These are phyloP conservation scores for Trichoderma lentiforme DNA, from an alignment of 2,329 filamentous ascomycete species.

Conservation along the genomic window DNA sequence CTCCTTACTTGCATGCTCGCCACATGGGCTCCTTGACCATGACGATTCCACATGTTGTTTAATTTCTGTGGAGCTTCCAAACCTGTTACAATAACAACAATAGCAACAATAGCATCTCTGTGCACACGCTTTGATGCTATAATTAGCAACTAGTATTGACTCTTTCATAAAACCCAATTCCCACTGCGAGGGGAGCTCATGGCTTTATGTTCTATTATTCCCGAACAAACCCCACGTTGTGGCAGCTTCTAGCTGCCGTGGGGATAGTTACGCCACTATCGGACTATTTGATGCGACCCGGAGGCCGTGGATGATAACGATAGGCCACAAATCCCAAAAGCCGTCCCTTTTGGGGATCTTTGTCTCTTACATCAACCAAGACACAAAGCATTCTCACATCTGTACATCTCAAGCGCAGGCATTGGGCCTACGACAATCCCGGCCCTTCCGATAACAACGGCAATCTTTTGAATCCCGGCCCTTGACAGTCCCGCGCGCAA, in stretches of 20 bases:
- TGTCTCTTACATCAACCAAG: neutral
- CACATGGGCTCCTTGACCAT: neutral
- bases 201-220: neutral
- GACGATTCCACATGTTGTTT: neutral
- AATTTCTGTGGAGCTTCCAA: neutral
- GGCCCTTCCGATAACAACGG: neutral
- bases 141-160: neutral
- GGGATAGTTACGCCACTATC: slow-evolving; percentile 11
- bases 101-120: neutral
- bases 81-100: neutral
- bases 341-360: neutral
- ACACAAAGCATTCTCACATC: neutral
- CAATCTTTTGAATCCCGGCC: neutral
- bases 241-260: slow-evolving; percentile 11
- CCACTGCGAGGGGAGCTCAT: neutral
- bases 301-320: slow-evolving; percentile 1
- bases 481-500: neutral
- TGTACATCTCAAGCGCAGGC: neutral
- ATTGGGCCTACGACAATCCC: neutral
- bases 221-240: slow-evolving; percentile 7
- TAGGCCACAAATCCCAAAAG: slow-evolving; percentile 1
- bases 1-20: neutral
- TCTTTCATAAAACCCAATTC: neutral
- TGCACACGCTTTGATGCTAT: neutral
- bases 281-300: neutral